A percentile compares a stretch with the other conserved stretches of the same genome.
Evolutionary conservation across 345 rosid species (phyloP).

Genomic region (Linum usitatissimum): DNA sequence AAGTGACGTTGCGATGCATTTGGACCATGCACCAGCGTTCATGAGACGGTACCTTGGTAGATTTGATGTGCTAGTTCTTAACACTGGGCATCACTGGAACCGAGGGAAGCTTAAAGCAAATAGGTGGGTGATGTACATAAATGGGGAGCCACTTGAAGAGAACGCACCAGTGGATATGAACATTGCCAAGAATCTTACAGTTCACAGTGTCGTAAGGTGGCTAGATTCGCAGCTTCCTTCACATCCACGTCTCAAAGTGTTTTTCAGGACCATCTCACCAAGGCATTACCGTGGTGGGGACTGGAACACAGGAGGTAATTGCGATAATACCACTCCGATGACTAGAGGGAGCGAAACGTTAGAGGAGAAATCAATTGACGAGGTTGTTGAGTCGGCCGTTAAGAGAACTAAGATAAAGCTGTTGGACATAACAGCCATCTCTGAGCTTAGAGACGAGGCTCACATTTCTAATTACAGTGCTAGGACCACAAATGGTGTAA

Average conservation of each 20-base stretch:
- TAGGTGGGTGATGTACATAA: conserved; percentile 42
- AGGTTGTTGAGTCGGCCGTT: conserved; percentile 10
- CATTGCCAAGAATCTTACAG: conserved; percentile 35
- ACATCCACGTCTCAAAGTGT: conserved; percentile 26
- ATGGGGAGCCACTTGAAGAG: conserved; percentile 28
- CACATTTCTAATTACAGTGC: conserved; percentile 16
- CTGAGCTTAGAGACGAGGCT: conserved; percentile 22
- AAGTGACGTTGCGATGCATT: conserved; percentile 41
- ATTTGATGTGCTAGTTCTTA: conserved; percentile 37
- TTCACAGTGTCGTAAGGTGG: conserved; percentile 39
- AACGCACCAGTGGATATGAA: conserved; percentile 20
- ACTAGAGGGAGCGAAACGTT: conserved; percentile 32
- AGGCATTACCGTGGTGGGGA: conserved; percentile 40
- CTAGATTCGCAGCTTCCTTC: conserved; percentile 32
- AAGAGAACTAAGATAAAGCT: conserved; percentile 18
- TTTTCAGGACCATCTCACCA: conserved; percentile 38
- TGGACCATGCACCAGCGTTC: conserved; percentile 45
- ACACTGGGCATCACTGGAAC: conserved; percentile 56
- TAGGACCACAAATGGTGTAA: background rate
- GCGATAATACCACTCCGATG: conserved; percentile 32
- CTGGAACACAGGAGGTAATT: conserved; percentile 44
- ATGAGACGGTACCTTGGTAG: conserved; percentile 19
- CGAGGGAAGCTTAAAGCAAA: conserved; percentile 31
- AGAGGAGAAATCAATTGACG: conserved; percentile 17
- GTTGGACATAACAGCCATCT: conserved; percentile 20